Percentiles rank a stretch among this genome's conserved stretches.
Evolutionary conservation across 495 filamentous ascomycete genomes (phyloP).

Genomic region (Penicillium salamii): DNA sequence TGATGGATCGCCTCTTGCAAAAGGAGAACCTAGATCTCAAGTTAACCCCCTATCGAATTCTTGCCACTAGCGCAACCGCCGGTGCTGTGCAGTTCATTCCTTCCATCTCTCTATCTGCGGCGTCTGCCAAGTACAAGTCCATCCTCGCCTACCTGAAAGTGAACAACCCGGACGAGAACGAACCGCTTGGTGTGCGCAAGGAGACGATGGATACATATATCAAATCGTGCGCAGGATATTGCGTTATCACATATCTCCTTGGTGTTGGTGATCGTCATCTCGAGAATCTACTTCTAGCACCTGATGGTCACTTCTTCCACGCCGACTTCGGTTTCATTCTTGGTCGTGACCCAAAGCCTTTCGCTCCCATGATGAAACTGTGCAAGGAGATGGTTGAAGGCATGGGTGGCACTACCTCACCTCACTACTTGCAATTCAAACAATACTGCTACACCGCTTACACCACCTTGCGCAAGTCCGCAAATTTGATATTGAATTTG

Average conservation of each 20-base stretch:
- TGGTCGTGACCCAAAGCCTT: conserved; percentile 94
- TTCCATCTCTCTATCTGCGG: conserved; percentile 76
- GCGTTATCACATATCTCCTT: conserved; percentile 98
- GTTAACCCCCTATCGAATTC: conserved; percentile 90
- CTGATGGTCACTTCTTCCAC: conserved; percentile 94
- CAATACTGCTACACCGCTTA: conserved; percentile 96
- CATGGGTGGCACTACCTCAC: conserved; percentile 81
- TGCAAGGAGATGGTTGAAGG: conserved; percentile 98
- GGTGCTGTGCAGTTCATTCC: conserved; percentile 92
- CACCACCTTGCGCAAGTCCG: conserved; percentile 81
- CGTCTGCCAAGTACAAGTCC: conserved; percentile 77
- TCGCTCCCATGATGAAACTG: conserved; percentile 94
- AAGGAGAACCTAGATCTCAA: conserved; percentile 98
- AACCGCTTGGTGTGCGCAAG: conserved; percentile 82
- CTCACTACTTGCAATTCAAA: conserved; percentile 83
- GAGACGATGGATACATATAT: conserved; percentile 94
- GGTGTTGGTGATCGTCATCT: conserved; percentile 95
- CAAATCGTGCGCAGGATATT: conserved; percentile 95
- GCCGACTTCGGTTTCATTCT: conserved; percentile 98
- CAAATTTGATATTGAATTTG: conserved; percentile 90
- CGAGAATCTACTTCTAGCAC: conserved; percentile 89
- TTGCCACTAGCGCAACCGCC: conserved; percentile 85
- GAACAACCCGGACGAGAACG: conserved; percentile 84
- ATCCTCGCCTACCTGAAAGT: conserved; percentile 82
- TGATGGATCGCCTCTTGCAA: conserved; percentile 94